Evolutionary conservation across 768 basidiomycete species (phyloP), one percentile per base, ranked within the genome.

Genomic region (Termitomyces sp.): DNA sequence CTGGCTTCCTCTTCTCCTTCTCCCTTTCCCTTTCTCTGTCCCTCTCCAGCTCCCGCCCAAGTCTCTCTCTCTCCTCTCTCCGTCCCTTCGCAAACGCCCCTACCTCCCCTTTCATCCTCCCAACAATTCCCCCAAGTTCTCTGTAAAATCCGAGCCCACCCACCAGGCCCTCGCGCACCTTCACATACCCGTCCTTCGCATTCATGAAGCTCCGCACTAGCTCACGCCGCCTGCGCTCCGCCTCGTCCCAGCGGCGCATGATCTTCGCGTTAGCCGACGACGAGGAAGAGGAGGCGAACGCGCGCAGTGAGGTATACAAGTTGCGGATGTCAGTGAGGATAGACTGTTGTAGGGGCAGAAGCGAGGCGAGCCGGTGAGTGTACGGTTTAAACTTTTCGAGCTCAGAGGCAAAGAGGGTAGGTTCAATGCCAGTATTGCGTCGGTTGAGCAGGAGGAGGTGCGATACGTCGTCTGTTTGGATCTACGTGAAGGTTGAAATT

Each of bases 381-480:
- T 91, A 94, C 0, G 94, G 92, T 22, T 84, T 80, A 76, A 98
- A 98, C 71, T 98, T 99, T 72, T 98, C 96, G 22, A 98, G 81
- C 68, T 98, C 94, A 9, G 88, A 82, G 0, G 94, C 91, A 63
- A 98, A 99, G 18, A 99, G 77, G 0, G 92, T 81, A 0, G 90
- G 88, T 63, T 98, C 94, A 10, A 90, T 88, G 24, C 83, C 82
- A 14, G 83, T 78, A 62, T 94, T 90, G 26, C 94, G 88, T 32
- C 93, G 85, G 68, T 96, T 96, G 49, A 98, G 82, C 4, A 99
- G 81, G 0, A 98, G 82, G 1, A 97, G 79, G 67, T 96, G 93
- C 0, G 96, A 99, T 27, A 98, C 96, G 62, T 99, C 97, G 72
- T 99, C 97, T 27, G 80, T 77, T 84, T 98, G 97, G 47, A 97